Base-by-base conservation (phyloP, 2,329 filamentous ascomycete species). In the Fusarium papillatum region DNA sequence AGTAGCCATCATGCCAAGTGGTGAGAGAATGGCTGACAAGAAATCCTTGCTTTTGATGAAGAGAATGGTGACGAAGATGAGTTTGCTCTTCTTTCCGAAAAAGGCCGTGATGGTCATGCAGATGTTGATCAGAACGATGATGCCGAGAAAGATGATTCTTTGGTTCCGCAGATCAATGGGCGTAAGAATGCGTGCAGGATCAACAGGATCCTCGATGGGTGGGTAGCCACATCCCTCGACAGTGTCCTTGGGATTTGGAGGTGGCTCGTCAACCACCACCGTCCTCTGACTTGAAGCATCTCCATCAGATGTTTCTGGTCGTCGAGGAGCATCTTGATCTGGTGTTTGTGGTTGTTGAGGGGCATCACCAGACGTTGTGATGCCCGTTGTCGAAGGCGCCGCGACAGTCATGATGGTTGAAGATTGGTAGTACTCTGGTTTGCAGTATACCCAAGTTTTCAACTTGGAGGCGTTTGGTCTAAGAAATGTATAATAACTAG, bases 1-100 rank as follows among this genome's bases (percentile, higher is more conserved):
- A 0, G 57, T 64, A 11, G 22, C 46, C 7, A 70, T 55, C 65
- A 78, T 68, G 3, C 76, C 76, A 0, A 69, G 39, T 0, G 76
- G 76, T 1, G 76, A 77, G 1, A 78, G 7, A 0, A 78, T 69
- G 10, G 76, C 63, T 0, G 76, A 78, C 0, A 78, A 22, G 7
- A 78, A 78, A 10, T 78, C 76, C 22, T 78, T 78, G 63, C 76
- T 78, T 53, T 78, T 78, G 64, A 78, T 69, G 19, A 78, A 78
- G 0, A 78, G 19, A 5, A 78, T 66, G 4, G 62, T 17, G 5
- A 75, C 8, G 0, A 78, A 74, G 41, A 71, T 71, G 5, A 78
- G 34, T 39, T 78, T 78, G 36, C 68, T 70, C 43, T 68, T 78
- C 53, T 61, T 74, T 1, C 76, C 76, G 8, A 77, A 77, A 24